Percentiles rank a stretch among this genome's conserved stretches.
Evolutionary conservation across 164 flowering plant species (phyloP).

Genomic region (Warburgia ugandensis): DNA sequence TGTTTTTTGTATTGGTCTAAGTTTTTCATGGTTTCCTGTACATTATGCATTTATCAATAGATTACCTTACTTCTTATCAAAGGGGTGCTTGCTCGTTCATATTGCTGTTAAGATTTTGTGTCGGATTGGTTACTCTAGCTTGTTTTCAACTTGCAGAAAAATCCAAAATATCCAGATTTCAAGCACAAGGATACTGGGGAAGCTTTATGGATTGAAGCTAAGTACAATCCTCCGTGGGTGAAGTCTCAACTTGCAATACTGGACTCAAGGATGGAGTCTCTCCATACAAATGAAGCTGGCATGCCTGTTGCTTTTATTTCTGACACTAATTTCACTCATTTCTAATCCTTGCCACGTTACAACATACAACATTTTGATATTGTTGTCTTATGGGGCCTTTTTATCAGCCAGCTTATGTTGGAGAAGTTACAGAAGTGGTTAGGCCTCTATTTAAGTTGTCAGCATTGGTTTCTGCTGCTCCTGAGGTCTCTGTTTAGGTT

Average conservation of each 20-base stretch:
- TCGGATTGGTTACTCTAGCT: background rate
- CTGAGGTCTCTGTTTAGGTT: no score
- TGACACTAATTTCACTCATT: slow-evolving; percentile 18
- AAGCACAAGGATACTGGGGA: slow-evolving; percentile 96
- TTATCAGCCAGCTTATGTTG: no score
- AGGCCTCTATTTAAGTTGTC: no score
- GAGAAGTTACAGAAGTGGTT: no score
- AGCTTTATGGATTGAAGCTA: slow-evolving; percentile 84
- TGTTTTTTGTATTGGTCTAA: no score
- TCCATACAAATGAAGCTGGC: slow-evolving; percentile 27
- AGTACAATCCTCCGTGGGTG: slow-evolving; percentile 82
- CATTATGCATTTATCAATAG: no score
- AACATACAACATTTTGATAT: no score
- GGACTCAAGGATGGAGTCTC: slow-evolving; percentile 62
- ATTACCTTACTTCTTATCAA: no score
- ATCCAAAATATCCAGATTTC: slow-evolving; percentile 84
- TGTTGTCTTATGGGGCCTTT: no score
- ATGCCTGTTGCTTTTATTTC: slow-evolving; percentile 20
- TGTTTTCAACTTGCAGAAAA: slow-evolving; percentile 42
- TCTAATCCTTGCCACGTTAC: background rate
- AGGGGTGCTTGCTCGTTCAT: background rate
- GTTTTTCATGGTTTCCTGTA: no score
- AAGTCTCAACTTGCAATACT: slow-evolving; percentile 68
- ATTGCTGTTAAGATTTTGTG: background rate
- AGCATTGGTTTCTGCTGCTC: no score